Evolutionary conservation across 345 rosid genomes (phyloP), one percentile per base, ranked within the genome.

Genomic region (Ceriops zippeliana): DNA sequence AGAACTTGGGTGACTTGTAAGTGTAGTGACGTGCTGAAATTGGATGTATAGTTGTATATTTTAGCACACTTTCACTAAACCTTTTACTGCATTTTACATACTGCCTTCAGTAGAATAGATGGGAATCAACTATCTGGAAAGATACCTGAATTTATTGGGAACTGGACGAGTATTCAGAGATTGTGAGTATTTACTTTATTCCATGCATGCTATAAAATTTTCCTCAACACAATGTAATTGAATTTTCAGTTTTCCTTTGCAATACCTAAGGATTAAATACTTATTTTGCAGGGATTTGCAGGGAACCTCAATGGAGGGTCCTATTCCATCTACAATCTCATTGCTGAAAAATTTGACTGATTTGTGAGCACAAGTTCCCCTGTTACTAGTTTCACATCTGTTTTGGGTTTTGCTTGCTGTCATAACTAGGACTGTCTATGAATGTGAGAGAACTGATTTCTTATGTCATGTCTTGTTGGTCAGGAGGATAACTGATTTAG

Each of bases 221-320:
- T 26, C 57, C 51, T 34, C 34, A 58, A 16, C 7, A 31, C 32
- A 72, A 69, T 61, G 34, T 31, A 1, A 34, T 34, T 27, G 28
- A n/a, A 10, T 5, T 24, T 7, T 27, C 24, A 8, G 20, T 38
- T 28, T 42, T 7, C 34, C 58, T 27, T 21, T 21, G 31, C 19
- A 9, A 9, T 57, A 21, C 6, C 3, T 34, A 15, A 24, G 0
- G 28, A 6, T 0, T 31, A 24, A 20, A 28, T 4, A 34, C 9
- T 73, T 53, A 7, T 60, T 30, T 72, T 77, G 58, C 76, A 95
- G 96, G 59, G 79, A 88, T 80, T 64, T 88, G 81, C 92, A 95
- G 69, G 97, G 99, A 28, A 87, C 96, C 61, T 82, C 90, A 27
- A 74, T 91, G 92, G 84, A 81, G 76, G 99, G 99, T 35, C 96